Evolutionary conservation across 2,329 filamentous ascomycete genomes (phyloP), one percentile per base, ranked within the genome.

Genomic region (Zymoseptoria tritici): DNA sequence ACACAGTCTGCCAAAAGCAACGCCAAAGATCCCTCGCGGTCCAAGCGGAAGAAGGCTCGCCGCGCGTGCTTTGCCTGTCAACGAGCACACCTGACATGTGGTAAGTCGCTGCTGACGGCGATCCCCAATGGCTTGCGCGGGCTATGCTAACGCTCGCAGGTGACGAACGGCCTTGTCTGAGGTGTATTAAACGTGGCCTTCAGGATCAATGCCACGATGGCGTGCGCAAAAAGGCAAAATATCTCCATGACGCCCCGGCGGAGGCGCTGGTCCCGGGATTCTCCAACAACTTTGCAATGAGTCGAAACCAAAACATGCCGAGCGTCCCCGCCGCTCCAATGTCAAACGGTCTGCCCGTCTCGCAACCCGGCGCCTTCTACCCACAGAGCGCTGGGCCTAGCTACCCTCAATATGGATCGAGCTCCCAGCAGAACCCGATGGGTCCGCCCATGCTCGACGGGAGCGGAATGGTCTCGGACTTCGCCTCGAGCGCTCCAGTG

Each of bases 191-290:
- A 76, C 88, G 94, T 68, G 90, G 91, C 52, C 83, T 97, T 21
- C 89, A 91, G 70, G 91, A 96, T 73, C 85, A 85, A 62, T 99
- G 94, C 72, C 91, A 96, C 74, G 94, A 99, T 72, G 94, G 94
- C 57, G 91, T 97, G 56, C 88, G 94, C 64, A 99, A 99, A 77
- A 99, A 97, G 81, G 94, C 94, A 56, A 99, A 99, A 75, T 99
- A 99, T 75, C 88, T 99, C 59, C 92, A 97, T 72, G 94, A 97
- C 81, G 91, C 93, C 24, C 92, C 93, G 42, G 85, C 91, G 56
- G 91, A 95, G 73, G 91, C 91, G 52, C 80, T 97, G 63, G 84
- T 93, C 72, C 90, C 92, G n/a, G 91, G 94, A 50, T 82, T 94
- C 54, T 86, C 87, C 4, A 85, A 86, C 29, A 85, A 82, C 63